Conservation (phyloP, 2,329 filamentous ascomycete genomes). For the Dothistroma septosporum region DNA sequence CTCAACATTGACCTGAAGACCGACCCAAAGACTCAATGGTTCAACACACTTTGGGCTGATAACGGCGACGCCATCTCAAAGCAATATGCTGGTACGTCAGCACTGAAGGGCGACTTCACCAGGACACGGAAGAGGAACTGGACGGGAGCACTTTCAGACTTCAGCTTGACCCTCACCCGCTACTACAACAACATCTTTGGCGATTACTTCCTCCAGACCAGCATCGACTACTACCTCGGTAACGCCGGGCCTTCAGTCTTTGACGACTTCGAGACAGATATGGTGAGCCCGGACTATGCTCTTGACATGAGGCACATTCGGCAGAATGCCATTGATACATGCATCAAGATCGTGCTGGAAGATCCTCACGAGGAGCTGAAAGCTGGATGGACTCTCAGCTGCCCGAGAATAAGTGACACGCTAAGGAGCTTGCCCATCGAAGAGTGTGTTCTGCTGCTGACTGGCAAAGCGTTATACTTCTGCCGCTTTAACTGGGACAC, state of each 20-base stretch:
- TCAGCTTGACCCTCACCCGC: constrained; percentile 79
- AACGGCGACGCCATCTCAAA: constrained; percentile 95
- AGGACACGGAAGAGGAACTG: constrained; percentile 87
- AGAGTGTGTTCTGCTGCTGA: constrained; percentile 82
- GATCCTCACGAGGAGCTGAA: constrained; percentile 81
- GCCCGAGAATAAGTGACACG: constrained; percentile 67
- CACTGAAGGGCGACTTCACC: constrained; percentile 95
- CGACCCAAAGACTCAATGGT: constrained; percentile 83
- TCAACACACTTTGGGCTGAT: constrained; percentile 91
- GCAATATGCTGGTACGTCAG: constrained; percentile 92
- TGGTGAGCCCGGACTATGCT: constrained; percentile 89
- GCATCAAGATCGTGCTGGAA: constrained; percentile 74
- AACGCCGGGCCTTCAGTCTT: constrained; percentile 82
- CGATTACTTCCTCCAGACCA: constrained; percentile 97
- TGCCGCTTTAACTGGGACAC: constrained; percentile 93
- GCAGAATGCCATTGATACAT: constrained; percentile 84
- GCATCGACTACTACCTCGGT: constrained; percentile 86
- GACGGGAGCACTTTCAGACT: constrained; percentile 83
- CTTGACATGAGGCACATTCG: constrained; percentile 80
- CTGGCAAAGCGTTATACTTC: constrained; percentile 77
- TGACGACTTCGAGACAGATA: constrained; percentile 87
- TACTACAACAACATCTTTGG: constrained; percentile 88
- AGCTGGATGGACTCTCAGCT: constrained; percentile 83
- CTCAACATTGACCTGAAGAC: constrained; percentile 69
- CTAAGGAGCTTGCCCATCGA: constrained; percentile 69